Conservation (phyloP, 345 rosid species). For the Durio zibethinus region DNA sequence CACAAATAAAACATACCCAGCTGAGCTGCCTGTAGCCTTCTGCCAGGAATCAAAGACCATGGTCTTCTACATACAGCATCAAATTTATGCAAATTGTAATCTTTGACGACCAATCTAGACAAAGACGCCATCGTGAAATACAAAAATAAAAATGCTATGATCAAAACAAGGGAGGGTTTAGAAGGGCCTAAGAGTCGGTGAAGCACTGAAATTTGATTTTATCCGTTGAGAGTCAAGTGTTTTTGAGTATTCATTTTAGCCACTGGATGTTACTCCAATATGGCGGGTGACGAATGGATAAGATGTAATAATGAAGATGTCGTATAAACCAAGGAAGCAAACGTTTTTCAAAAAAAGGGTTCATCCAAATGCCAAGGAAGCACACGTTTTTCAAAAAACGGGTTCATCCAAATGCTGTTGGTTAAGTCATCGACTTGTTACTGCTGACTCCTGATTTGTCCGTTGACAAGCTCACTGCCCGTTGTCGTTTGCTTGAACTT, state of each 20-base stretch:
- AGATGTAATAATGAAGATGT: neutral
- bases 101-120: constrained; percentile 51
- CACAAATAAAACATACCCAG: constrained; percentile 43
- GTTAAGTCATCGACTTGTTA: too few relatives aligned
- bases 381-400: too few relatives aligned
- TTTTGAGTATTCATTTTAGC: neutral
- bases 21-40: constrained; percentile 30
- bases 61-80: constrained; percentile 25
- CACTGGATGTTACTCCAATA: constrained; percentile 4
- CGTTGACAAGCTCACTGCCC: neutral
- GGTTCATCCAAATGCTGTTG: too few relatives aligned
- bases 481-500: neutral
- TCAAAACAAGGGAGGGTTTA: neutral
- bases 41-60: constrained; percentile 23
- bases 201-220: neutral
- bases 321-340: constrained; percentile 46
- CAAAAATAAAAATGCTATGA: neutral
- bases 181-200: neutral
- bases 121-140: constrained; percentile 55
- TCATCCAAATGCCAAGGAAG: neutral
- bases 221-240: neutral
- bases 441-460: too few relatives aligned
- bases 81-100: constrained; percentile 35
- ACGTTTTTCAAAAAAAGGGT: neutral
- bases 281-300: neutral